Evolutionary conservation across 495 filamentous ascomycete species (phyloP), one percentile per base, ranked within the genome.

Genomic region (Friedmanniomyces simplex): DNA sequence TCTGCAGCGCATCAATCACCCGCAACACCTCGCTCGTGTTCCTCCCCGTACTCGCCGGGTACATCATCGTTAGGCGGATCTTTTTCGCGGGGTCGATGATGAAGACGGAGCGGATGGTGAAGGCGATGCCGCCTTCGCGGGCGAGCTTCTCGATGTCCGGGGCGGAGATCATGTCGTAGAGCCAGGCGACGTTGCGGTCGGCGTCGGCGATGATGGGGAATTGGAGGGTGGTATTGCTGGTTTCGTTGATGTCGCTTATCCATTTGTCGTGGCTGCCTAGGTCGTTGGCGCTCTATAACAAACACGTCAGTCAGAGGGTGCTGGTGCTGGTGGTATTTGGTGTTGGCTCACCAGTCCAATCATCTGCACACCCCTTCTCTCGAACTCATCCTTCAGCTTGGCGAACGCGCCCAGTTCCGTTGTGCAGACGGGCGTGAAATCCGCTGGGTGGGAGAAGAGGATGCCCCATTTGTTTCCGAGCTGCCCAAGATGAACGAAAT

Each of bases 401-500:
- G 94, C 91, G 68, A 84, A 96, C 60, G 94, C 94, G 69, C 93
- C 93, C 63, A 98, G 86, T 82, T 98, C 93, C 58, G 93, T 98
- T 72, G 93, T 98, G 80, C 93, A 98, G 62, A 98, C 89, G 61
- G 91, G 90, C 8, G 90, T 75, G 59, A 71, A 76, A 69, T 77
- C 72, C 72, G 93, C 89, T 30, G 93, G 93, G 79, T 98, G 93
- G 32, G 91, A 96, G 83, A 97, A 98, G 70, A 97, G 82, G 63
- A 98, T 81, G 59, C 88, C 85, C 93, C 93, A 98, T 63, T 80
- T 87, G 78, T 91, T 79, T 3, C 10, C 28, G 28, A 32, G 28
- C 28, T 32, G 69, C 89, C 94, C 65, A 97, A 87, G 76, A 87
- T 10, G 28, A 32, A 32, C 4, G 28, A 4, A 4, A 10, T 32